Percentiles rank a stretch among this genome's conserved stretches.
Conservation (phyloP, 306 rosid genomes). For the Cucurbita argyrosperma region DNA sequence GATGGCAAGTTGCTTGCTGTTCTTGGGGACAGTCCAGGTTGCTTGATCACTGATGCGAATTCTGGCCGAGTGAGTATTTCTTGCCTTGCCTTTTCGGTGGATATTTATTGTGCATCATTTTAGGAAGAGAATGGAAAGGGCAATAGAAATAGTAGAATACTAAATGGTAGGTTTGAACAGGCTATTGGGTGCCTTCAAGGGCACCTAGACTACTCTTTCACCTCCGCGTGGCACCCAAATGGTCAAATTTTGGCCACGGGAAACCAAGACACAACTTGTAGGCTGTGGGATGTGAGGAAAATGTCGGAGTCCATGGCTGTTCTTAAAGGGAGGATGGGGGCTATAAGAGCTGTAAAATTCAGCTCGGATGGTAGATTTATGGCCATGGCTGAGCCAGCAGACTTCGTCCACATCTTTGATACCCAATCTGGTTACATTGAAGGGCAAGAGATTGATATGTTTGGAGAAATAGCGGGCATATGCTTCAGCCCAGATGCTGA, state of each 20-base stretch:
- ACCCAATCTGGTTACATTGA: conserved; percentile 45
- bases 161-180: conserved; percentile 15
- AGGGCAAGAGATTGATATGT: conserved; percentile 72
- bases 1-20: conserved; percentile 72
- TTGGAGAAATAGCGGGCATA: conserved; percentile 83
- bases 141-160: background rate
- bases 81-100: background rate
- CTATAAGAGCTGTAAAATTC: conserved; percentile 61
- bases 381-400: conserved; percentile 88
- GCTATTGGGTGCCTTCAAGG: conserved; percentile 33
- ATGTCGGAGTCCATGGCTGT: conserved; percentile 54
- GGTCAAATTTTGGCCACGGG: conserved; percentile 68
- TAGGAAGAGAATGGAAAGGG: background rate
- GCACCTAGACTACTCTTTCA: conserved; percentile 72
- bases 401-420: conserved; percentile 71
- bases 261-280: conserved; percentile 76
- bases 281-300: conserved; percentile 72
- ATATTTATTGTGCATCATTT: background rate
- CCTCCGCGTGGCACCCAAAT: conserved; percentile 78
- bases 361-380: conserved; percentile 65
- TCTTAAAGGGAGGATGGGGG: conserved; percentile 75
- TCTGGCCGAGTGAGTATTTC: conserved; percentile 8
- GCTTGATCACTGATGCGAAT: conserved; percentile 57
- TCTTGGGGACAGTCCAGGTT: conserved; percentile 76
- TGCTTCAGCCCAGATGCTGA: conserved; percentile 83